phyloP scores from a whole-genome alignment of 2,329 filamentous ascomycete genomes.

The Fonsecaea pedrosoi region DNA sequence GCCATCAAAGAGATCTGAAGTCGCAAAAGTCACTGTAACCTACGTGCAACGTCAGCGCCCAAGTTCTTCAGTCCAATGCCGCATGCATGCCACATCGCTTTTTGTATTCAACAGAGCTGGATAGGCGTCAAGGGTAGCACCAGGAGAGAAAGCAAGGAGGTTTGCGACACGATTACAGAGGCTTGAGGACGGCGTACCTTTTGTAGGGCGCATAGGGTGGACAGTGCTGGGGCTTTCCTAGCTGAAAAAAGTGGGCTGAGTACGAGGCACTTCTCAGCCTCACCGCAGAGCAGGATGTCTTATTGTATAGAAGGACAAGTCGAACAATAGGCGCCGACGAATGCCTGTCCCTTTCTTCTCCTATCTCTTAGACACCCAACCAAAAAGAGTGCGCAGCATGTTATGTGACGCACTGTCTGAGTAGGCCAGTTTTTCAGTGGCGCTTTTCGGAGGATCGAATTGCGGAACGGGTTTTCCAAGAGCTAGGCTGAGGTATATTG shows the following conservation, averaged over 20 bases:
- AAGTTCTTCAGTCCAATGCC: not conserved
- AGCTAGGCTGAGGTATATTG: not conserved
- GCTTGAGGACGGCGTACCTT: conserved; percentile 23
- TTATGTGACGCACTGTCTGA: conserved; percentile 19
- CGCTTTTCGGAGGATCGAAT: not conserved
- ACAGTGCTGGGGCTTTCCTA: conserved; percentile 1
- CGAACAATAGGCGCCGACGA: not conserved
- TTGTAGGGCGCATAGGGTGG: conserved; percentile 23
- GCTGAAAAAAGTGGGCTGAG: conserved; percentile 16
- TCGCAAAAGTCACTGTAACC: conserved; percentile 3
- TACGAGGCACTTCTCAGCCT: conserved; percentile 10
- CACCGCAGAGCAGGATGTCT: conserved; percentile 3
- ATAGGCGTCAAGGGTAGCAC: not conserved
- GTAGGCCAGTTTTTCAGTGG: conserved; percentile 8
- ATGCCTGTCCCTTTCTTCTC: conserved; percentile 4
- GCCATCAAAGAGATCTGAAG: conserved; percentile 29
- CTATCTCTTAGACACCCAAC: conserved; percentile 28
- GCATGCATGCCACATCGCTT: not conserved
- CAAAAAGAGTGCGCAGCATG: conserved; percentile 26
- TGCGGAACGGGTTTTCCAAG: not conserved
- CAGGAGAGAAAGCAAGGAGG: not conserved
- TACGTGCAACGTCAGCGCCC: conserved; percentile 3
- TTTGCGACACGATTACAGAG: not conserved
- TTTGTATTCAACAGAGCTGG: not conserved
- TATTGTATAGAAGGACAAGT: not conserved